A percentile compares a stretch with the other conserved stretches of the same genome.
Evolutionary conservation across 306 rosid genomes (phyloP).

Genomic region (Luffa acutangula): DNA sequence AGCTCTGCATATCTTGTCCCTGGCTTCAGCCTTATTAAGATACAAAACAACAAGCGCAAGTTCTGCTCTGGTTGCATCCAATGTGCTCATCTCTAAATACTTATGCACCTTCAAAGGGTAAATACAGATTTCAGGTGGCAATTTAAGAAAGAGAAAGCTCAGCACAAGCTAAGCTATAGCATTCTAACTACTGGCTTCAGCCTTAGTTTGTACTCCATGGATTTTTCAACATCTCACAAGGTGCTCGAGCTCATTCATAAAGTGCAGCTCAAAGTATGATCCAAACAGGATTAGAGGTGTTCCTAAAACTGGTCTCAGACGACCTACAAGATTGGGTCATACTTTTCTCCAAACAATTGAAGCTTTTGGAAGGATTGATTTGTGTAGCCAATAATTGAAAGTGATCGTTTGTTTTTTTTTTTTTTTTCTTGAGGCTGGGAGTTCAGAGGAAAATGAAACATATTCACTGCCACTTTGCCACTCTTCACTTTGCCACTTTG

Average conservation of each 20-base stretch:
- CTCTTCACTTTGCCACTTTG: background rate
- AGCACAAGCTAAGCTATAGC: background rate
- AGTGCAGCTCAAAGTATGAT: background rate
- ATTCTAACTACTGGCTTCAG: background rate
- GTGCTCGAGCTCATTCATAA: background rate
- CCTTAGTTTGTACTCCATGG: background rate
- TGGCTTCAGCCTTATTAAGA: conserved; percentile 92
- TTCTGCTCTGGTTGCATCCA: conserved; percentile 89
- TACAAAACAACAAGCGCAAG: conserved; percentile 77
- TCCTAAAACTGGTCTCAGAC: background rate
- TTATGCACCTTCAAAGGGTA: background rate
- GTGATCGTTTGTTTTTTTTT: background rate
- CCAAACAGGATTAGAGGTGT: background rate
- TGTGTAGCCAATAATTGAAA: background rate
- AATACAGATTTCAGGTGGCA: background rate
- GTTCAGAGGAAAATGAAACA: background rate
- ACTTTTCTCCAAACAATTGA: background rate
- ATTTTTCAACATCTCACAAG: background rate
- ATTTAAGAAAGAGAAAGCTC: background rate
- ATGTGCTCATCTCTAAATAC: conserved; percentile 60
- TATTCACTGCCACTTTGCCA: background rate
- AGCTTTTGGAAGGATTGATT: background rate
- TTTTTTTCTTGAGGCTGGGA: background rate
- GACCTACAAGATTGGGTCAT: background rate
- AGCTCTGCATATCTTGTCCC: conserved; percentile 99